phyloP scores from a whole-genome alignment of 441 rosid species.

The Aleurites moluccanus region DNA sequence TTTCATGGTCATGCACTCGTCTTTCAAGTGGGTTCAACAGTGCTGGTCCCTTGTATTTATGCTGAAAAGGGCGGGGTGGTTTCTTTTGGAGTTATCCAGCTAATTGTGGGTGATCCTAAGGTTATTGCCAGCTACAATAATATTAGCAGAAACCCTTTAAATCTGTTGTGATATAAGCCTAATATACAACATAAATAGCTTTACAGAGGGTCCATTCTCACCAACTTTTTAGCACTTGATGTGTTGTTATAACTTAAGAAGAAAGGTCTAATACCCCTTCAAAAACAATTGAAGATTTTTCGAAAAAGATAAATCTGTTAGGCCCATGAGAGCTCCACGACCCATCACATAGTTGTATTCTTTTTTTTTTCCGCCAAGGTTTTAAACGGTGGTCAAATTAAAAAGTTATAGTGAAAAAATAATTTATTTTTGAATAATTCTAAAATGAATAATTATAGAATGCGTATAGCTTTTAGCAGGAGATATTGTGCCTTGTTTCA shows the following conservation, averaged over 20 bases:
- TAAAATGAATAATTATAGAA: too few species aligned
- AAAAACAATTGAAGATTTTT: too few species aligned
- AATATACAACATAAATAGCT: not conserved
- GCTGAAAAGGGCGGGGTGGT: not conserved
- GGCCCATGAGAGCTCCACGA: too few species aligned
- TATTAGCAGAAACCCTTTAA: not conserved
- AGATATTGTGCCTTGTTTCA: too few species aligned
- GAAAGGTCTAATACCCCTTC: too few species aligned
- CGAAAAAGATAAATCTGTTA: too few species aligned
- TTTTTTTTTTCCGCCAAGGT: too few species aligned
- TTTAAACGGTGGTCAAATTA: too few species aligned
- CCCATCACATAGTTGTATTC: too few species aligned
- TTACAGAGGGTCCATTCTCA: not conserved
- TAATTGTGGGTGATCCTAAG: not conserved
- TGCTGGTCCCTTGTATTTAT: not conserved
- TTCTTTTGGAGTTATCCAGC: conserved; percentile 14
- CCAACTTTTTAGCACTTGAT: not conserved
- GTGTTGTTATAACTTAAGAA: not conserved
- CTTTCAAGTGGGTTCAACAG: not conserved
- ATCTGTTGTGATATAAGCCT: not conserved
- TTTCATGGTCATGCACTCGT: not conserved
- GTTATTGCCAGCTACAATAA: not conserved
- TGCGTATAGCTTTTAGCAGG: too few species aligned
- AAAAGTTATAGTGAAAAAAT: too few species aligned
- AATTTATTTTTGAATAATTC: too few species aligned